Evolutionary conservation across 352 stramenopile genomes (phyloP).

Genomic region (Pythium grandisporangium): DNA sequence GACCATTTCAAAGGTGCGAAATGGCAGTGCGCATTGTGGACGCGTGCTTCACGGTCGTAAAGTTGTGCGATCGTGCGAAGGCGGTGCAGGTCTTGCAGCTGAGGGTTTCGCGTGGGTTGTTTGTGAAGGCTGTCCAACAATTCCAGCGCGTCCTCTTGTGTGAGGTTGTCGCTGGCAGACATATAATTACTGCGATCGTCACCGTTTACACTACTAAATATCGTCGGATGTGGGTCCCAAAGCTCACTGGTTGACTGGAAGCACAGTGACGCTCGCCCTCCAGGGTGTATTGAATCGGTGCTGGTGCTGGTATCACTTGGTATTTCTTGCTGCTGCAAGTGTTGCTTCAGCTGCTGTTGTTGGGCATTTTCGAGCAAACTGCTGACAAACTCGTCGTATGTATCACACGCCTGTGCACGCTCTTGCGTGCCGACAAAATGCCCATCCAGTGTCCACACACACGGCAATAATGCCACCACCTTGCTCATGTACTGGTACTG

Average conservation of each 20-base stretch:
- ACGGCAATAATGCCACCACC: conserved; percentile 36
- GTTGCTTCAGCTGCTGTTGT: background rate
- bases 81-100: conserved; percentile 23
- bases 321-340: too few relatives aligned
- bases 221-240: too few relatives aligned
- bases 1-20: conserved; percentile 29
- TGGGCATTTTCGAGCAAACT: conserved; percentile 8
- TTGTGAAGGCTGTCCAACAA: conserved; percentile 4
- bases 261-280: too few relatives aligned
- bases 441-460: conserved; percentile 46
- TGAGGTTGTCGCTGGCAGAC: background rate
- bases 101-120: conserved; percentile 3
- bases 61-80: conserved; percentile 25
- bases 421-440: conserved; percentile 41
- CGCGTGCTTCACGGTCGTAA: conserved; percentile 28
- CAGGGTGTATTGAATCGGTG: too few relatives aligned
- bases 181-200: background rate
- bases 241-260: conserved; percentile 29
- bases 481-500: conserved; percentile 43
- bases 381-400: conserved; percentile 25
- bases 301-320: too few relatives aligned
- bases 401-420: conserved; percentile 25
- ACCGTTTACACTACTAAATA: too few relatives aligned
- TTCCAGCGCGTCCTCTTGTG: conserved; percentile 3
- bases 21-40: conserved; percentile 35